Evolutionary conservation across 768 basidiomycete genomes (phyloP).

Genomic region (Exidia glandulosa): DNA sequence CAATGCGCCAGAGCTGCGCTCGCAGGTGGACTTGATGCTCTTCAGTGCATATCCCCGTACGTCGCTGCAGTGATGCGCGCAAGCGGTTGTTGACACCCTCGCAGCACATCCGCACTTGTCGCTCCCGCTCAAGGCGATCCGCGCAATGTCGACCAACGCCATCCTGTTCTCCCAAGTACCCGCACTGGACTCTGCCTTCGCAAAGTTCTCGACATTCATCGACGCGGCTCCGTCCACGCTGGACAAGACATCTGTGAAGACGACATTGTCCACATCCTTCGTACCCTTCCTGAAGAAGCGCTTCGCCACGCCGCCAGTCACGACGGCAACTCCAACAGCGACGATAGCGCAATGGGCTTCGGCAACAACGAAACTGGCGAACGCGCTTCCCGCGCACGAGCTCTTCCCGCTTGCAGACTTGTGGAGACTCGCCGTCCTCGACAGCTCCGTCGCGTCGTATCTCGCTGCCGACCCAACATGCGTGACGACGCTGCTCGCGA

Average conservation of each 20-base stretch:
- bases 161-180: conserved; percentile 70
- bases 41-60: conserved; percentile 73
- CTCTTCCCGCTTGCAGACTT: conserved; percentile 79
- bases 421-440: conserved; percentile 68
- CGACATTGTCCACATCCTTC: conserved; percentile 36
- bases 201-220: conserved; percentile 55
- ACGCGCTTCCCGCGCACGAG: conserved; percentile 37
- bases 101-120: conserved; percentile 67
- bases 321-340: conserved; percentile 21
- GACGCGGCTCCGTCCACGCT: conserved; percentile 28
- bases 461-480: conserved; percentile 31
- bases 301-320: conserved; percentile 23
- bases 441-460: conserved; percentile 40
- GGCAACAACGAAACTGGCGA: conserved; percentile 31
- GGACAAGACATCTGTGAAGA: conserved; percentile 32
- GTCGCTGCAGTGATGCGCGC: conserved; percentile 17
- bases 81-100: neutral
- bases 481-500: conserved; percentile 29
- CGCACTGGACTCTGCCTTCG: conserved; percentile 46
- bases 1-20: conserved; percentile 53
- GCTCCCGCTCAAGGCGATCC: conserved; percentile 46
- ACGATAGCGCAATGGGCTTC: conserved; percentile 35
- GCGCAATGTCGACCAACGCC: conserved; percentile 55
- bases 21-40: conserved; percentile 63
- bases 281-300: conserved; percentile 56